Base-by-base conservation (phyloP, 2,329 filamentous ascomycete genomes). In the Ceratocystiopsis sp. region DNA sequence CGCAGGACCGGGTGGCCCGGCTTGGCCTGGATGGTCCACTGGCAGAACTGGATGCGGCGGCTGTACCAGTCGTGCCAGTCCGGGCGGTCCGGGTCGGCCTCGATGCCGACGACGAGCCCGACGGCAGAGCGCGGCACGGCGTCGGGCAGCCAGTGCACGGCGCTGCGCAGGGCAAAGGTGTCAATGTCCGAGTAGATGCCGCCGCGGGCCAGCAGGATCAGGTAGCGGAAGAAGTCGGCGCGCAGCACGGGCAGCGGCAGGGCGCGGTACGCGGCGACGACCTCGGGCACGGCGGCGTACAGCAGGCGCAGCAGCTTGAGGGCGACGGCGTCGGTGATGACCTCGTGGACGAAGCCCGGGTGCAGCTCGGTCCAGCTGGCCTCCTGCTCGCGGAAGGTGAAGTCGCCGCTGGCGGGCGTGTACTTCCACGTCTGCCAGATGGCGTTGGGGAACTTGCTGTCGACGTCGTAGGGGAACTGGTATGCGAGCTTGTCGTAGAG, bases 361-460 rank as follows among this genome's bases (percentile, higher is more conserved):
- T 98, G 86, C 54, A 80, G 65, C 51, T 83, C 71, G 10, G 84
- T 80, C 91, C 91, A 98, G 48, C 82, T 86, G 14, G 84, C 83
- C 63, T 96, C 91, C 46, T 85, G 72, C 39, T 82, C 76, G 48
- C 87, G 78, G 57, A 94, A 87, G 17, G 68, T 63, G 57, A 98
- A 98, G 48, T 83, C 70, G 41, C 75, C 69, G 18, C 84, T 81
- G 2, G 78, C 73, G 0, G 89, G 87, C 1, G 77, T 83, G 55
- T 76, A 80, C 61, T 93, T 95, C 91, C 91, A 98, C 14, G 91
- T 98, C 68, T 98, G 91, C 91, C 91, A 98, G 57, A 98, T 93
- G 66, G 94, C 96, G 45, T 86, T 87, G 3, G 91, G 91, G 60
- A 96, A 96, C 60, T 89, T 93, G 52, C 69, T 62, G 55, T 86